A percentile compares a stretch with the other conserved stretches of the same genome.
Conservation (phyloP, 1,284 basidiomycete genomes). For the Meripilus lineatus region DNA sequence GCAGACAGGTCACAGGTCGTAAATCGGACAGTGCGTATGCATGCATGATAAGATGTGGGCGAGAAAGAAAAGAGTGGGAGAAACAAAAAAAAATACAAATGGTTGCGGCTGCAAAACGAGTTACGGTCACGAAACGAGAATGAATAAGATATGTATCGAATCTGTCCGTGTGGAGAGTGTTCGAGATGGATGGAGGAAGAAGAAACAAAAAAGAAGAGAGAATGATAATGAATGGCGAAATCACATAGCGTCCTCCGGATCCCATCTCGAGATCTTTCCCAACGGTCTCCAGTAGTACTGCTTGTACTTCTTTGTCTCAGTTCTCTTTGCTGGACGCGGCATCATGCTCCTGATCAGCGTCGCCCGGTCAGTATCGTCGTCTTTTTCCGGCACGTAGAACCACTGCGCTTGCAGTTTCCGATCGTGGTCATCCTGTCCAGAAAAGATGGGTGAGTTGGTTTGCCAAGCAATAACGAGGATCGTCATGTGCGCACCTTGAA, state of each 20-base stretch:
- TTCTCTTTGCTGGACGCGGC: constrained; percentile 67
- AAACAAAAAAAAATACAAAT: too few relatives aligned
- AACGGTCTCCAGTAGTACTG: constrained; percentile 73
- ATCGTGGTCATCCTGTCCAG: constrained; percentile 7
- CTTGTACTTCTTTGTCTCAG: constrained; percentile 73
- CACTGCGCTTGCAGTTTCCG: constrained; percentile 61
- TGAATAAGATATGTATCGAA: too few relatives aligned
- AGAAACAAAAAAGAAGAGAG: constrained; percentile 1
- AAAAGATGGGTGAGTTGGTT: neutral
- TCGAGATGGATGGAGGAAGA: too few relatives aligned
- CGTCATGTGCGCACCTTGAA: constrained; percentile 38
- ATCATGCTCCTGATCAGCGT: constrained; percentile 61
- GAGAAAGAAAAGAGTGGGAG: too few relatives aligned
- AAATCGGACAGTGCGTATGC: too few relatives aligned
- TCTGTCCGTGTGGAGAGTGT: too few relatives aligned
- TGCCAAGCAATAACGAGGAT: neutral
- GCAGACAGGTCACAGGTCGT: too few relatives aligned
- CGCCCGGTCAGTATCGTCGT: constrained; percentile 66
- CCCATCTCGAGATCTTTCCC: constrained; percentile 30
- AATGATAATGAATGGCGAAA: neutral
- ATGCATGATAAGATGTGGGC: too few relatives aligned
- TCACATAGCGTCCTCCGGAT: constrained; percentile 27
- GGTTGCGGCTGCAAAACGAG: too few relatives aligned
- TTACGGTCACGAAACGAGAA: too few relatives aligned
- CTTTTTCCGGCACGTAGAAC: constrained; percentile 72